phyloP scores from a whole-genome alignment of 192 early-diverging fungal genomes.

The Funneliformis mosseae region DNA sequence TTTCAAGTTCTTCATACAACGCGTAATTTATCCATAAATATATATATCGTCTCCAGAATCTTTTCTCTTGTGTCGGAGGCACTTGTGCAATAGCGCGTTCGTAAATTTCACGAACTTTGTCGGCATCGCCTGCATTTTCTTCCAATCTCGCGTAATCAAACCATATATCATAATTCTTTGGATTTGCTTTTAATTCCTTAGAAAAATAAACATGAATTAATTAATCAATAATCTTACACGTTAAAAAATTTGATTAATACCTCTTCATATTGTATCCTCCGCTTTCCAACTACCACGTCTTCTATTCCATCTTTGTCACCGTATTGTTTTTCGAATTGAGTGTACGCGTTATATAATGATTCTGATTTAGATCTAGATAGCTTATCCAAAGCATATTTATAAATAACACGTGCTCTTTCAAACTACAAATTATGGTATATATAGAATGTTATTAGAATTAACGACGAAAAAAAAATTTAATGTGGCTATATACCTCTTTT shows the following conservation, averaged over 20 bases:
- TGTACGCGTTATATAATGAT: conserved; percentile 91
- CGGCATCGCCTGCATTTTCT: conserved; percentile 70
- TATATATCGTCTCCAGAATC: conserved; percentile 95
- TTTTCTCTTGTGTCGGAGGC: conserved; percentile 85
- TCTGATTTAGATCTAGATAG: conserved; percentile 81
- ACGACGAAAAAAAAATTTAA: not conserved
- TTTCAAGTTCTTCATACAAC: conserved; percentile 89
- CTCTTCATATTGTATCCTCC: conserved; percentile 89
- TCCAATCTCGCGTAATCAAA: conserved; percentile 94
- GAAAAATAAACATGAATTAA: not conserved
- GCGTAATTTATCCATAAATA: conserved; percentile 99
- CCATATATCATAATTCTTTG: conserved; percentile 98
- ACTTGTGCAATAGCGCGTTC: conserved; percentile 92
- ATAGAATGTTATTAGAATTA: not conserved
- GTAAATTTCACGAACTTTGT: conserved; percentile 89
- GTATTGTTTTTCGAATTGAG: conserved; percentile 96
- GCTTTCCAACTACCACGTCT: conserved; percentile 84
- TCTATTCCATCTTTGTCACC: conserved; percentile 90
- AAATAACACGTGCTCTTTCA: conserved; percentile 94
- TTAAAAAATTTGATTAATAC: conserved; percentile 28
- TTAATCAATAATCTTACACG: not conserved
- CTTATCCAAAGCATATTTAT: conserved; percentile 90
- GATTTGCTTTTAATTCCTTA: conserved; percentile 59
- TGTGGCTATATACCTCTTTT: conserved; percentile 64
- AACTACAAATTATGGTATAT: conserved; percentile 37